phyloP scores from a whole-genome alignment of 495 filamentous ascomycete genomes.

The Tuber borchii region DNA sequence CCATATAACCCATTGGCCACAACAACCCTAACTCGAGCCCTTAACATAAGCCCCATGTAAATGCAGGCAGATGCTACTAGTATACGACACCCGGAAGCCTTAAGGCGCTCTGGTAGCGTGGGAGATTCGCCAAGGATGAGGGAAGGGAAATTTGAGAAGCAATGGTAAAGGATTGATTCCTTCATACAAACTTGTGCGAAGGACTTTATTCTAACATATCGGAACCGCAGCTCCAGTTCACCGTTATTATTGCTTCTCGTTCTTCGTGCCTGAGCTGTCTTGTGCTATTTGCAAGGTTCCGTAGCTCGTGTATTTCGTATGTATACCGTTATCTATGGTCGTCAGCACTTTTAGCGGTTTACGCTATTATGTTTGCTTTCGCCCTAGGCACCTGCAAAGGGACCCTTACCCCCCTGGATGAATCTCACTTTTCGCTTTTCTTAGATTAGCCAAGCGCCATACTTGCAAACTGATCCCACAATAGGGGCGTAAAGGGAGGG shows the following conservation, averaged over 20 bases:
- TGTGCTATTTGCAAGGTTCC: neutral
- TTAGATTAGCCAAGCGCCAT: neutral
- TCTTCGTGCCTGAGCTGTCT: neutral
- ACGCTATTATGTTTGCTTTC: neutral
- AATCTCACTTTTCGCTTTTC: neutral
- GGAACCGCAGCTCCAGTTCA: neutral
- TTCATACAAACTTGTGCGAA: neutral
- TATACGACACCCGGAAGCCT: neutral
- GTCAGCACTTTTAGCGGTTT: neutral
- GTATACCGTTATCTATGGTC: neutral
- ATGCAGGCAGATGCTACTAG: neutral
- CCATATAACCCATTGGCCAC: neutral
- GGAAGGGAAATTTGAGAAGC: neutral
- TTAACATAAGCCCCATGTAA: neutral
- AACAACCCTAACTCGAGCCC: neutral
- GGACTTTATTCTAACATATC: neutral
- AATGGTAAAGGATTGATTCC: neutral
- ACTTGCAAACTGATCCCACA: neutral
- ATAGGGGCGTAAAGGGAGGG: neutral
- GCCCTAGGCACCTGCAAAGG: neutral
- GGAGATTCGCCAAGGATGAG: neutral
- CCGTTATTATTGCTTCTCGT: neutral
- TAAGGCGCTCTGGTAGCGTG: neutral
- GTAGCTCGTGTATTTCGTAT: neutral
- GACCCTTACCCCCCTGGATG: neutral